Evolutionary conservation across 192 early-diverging fungal species (phyloP).

Genomic region (Backusella mclennaniae): DNA sequence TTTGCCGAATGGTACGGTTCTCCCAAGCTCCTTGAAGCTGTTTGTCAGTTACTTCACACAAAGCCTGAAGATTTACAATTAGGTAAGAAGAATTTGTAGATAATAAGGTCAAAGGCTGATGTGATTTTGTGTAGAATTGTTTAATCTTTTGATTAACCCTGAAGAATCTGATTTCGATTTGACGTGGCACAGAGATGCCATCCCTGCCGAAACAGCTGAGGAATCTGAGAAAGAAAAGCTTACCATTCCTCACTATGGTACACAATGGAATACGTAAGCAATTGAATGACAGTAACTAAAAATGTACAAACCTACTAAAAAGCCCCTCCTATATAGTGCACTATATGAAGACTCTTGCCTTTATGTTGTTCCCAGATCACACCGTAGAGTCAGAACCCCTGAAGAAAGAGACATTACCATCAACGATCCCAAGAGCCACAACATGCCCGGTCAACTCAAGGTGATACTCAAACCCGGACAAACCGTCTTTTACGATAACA

Average conservation of each 20-base stretch:
- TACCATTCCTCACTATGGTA: conserved; percentile 43
- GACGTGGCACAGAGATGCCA: conserved; percentile 47
- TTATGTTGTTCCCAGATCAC: conserved; percentile 44
- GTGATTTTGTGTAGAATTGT: conserved; percentile 34
- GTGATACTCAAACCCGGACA: conserved; percentile 44
- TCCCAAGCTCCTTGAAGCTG: conserved; percentile 33
- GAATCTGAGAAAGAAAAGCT: conserved; percentile 38
- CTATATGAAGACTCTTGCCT: conserved; percentile 49
- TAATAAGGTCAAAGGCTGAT: not conserved
- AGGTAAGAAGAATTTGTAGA: conserved; percentile 16
- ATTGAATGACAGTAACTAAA: too few relatives aligned
- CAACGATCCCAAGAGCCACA: conserved; percentile 40
- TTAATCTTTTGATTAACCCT: conserved; percentile 48
- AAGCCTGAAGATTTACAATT: conserved; percentile 40
- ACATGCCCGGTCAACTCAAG: conserved; percentile 41
- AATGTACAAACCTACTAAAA: not conserved
- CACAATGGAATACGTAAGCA: conserved; percentile 47
- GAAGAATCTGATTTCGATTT: conserved; percentile 43
- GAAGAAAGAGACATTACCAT: conserved; percentile 45
- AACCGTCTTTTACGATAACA: conserved; percentile 56
- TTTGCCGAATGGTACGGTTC: conserved; percentile 50
- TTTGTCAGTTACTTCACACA: conserved; percentile 38
- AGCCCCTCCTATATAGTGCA: conserved; percentile 18
- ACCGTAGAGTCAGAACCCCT: conserved; percentile 39
- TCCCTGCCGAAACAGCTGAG: conserved; percentile 33